These are phyloP conservation scores for Coemansia sp. DNA, from an alignment of 192 early-diverging fungal species.

Conservation along the genomic window DNA sequence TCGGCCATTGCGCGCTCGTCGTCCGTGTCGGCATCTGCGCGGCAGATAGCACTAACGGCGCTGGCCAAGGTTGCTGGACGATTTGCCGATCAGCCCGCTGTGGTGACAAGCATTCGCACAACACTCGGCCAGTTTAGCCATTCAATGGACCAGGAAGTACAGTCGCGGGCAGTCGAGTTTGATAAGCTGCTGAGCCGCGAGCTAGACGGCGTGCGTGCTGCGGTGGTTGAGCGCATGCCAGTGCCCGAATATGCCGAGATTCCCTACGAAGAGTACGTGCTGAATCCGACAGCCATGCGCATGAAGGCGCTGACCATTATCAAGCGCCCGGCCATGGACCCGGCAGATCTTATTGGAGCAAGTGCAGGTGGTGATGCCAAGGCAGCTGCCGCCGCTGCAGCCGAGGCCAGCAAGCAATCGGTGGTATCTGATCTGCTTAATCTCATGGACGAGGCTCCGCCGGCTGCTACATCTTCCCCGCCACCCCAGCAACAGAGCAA, in stretches of 20 bases:
- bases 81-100: constrained; percentile 55
- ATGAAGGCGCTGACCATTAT: constrained; percentile 42
- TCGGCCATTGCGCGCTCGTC: constrained; percentile 76
- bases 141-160: constrained; percentile 88
- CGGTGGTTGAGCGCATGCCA: constrained; percentile 93
- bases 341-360: constrained; percentile 14
- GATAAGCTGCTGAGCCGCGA: constrained; percentile 68
- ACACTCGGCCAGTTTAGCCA: constrained; percentile 63
- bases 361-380: constrained; percentile 9
- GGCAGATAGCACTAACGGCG: constrained; percentile 83
- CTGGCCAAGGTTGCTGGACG: constrained; percentile 86
- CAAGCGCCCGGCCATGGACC: constrained; percentile 24
- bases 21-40: constrained; percentile 73
- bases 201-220: constrained; percentile 68
- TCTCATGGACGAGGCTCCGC: constrained; percentile 60
- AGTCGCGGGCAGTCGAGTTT: constrained; percentile 94
- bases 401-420: constrained; percentile 24
- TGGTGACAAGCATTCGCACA: constrained; percentile 55
- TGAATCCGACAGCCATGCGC: constrained; percentile 55
- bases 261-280: constrained; percentile 49
- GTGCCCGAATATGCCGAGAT: constrained; percentile 65
- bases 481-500: constrained; percentile 6
- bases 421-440: constrained; percentile 62
- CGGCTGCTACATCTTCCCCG: background rate
- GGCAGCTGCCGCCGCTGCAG: constrained; percentile 14